Conservation (phyloP, 2,329 filamentous ascomycete species). For the Alternaria sp. region DNA sequence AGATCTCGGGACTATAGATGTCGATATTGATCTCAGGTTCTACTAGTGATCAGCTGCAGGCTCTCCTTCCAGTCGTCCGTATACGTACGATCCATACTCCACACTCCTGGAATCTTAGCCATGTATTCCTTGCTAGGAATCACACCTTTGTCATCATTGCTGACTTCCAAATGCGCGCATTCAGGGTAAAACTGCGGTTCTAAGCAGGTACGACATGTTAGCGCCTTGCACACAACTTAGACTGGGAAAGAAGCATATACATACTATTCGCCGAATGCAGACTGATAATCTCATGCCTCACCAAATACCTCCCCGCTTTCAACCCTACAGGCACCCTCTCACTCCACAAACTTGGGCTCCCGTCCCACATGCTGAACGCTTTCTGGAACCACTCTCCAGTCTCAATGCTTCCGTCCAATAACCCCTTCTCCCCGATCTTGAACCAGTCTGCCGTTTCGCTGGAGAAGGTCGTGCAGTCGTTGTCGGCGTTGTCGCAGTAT, state of each 20-base stretch:
- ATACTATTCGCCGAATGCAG: conserved; percentile 37
- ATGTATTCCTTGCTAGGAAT: conserved; percentile 27
- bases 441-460: conserved; percentile 33
- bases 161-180: conserved; percentile 42
- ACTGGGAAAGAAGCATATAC: neutral
- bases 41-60: conserved; percentile 20
- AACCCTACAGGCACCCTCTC: conserved; percentile 34
- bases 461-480: conserved; percentile 32
- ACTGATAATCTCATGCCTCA: conserved; percentile 42
- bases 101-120: conserved; percentile 44
- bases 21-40: conserved; percentile 45
- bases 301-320: conserved; percentile 36
- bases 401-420: conserved; percentile 32
- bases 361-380: conserved; percentile 37
- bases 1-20: conserved; percentile 33
- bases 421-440: conserved; percentile 39
- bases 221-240: neutral
- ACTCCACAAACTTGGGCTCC: conserved; percentile 35
- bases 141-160: conserved; percentile 22
- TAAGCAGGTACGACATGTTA: neutral
- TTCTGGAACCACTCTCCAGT: conserved; percentile 40
- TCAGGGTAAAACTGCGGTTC: conserved; percentile 43
- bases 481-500: conserved; percentile 27
- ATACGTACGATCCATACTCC: conserved; percentile 41
- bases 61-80: neutral